Conservation (phyloP, 805 yeast genomes). For the Danielozyma ontarioensis region DNA sequence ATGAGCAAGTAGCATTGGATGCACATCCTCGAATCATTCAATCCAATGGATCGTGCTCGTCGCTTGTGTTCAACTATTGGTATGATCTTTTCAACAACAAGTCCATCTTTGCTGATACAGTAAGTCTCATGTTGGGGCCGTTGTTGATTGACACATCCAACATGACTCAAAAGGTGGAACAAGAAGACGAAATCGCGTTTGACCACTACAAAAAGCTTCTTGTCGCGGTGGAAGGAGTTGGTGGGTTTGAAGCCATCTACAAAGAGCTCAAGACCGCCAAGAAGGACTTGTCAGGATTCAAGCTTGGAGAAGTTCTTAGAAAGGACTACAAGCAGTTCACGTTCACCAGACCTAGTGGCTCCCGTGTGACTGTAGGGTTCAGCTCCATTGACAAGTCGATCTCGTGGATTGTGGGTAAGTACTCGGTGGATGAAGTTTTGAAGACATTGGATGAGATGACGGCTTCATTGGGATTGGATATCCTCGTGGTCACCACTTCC, state of each 20-base stretch:
- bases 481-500: slow-evolving; percentile 34
- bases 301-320: slow-evolving; percentile 55
- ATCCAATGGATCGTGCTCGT: slow-evolving; percentile 73
- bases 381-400: slow-evolving; percentile 67
- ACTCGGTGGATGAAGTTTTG: slow-evolving; percentile 16
- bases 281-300: slow-evolving; percentile 56
- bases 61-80: slow-evolving; percentile 68
- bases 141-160: slow-evolving; percentile 72
- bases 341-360: slow-evolving; percentile 21
- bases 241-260: slow-evolving; percentile 10
- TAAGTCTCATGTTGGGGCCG: slow-evolving; percentile 57
- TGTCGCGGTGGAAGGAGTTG: neutral
- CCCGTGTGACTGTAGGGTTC: slow-evolving; percentile 53
- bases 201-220: slow-evolving; percentile 28
- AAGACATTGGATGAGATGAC: slow-evolving; percentile 15
- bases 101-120: slow-evolving; percentile 22
- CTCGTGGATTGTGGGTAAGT: slow-evolving; percentile 42
- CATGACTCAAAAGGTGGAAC: slow-evolving; percentile 58
- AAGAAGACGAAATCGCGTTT: slow-evolving; percentile 47
- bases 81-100: slow-evolving; percentile 15
- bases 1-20: slow-evolving; percentile 45
- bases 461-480: slow-evolving; percentile 18
- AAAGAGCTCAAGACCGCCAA: slow-evolving; percentile 43
- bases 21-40: slow-evolving; percentile 59
- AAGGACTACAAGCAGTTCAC: slow-evolving; percentile 81